A percentile compares a stretch with the other conserved stretches of the same genome.
These are phyloP conservation scores for Fusarium fracticaudum DNA, from an alignment of 2,329 filamentous ascomycete species.

Conservation along the genomic window DNA sequence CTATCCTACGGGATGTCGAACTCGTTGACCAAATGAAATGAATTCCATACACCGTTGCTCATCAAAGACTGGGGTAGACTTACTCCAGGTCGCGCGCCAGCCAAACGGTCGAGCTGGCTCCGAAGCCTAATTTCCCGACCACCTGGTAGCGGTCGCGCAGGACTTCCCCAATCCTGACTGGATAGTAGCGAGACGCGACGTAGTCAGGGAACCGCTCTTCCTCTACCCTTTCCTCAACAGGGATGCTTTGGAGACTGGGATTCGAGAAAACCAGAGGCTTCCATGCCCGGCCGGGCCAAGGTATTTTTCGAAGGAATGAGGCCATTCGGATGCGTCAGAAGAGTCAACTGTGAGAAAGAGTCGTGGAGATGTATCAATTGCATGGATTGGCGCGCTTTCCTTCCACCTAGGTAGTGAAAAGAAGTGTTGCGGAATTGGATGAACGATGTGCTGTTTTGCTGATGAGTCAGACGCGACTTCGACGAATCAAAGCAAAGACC, in stretches of 20 bases:
- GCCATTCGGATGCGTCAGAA: rapidly evolving
- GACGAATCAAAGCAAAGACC: no score
- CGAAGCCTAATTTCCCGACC: conserved; percentile 54
- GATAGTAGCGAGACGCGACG: conserved; percentile 37
- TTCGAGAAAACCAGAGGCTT: conserved; percentile 34
- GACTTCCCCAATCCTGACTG: conserved; percentile 38
- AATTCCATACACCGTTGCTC: background rate
- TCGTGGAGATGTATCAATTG: no score
- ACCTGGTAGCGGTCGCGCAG: conserved; percentile 48
- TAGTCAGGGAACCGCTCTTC: conserved; percentile 38
- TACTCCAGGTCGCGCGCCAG: conserved; percentile 48
- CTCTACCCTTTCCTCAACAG: conserved; percentile 8
- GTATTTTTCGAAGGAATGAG: conserved; percentile 5
- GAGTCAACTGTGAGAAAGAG: background rate
- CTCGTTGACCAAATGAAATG: background rate
- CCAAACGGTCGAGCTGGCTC: conserved; percentile 54
- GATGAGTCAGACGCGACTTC: no score
- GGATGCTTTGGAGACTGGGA: conserved; percentile 7
- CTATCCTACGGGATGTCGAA: background rate
- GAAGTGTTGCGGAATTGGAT: no score
- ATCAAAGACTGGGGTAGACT: background rate
- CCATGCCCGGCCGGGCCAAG: conserved; percentile 16
- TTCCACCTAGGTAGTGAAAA: no score
- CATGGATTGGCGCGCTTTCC: no score
- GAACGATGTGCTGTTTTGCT: no score